Conservation (phyloP, 441 rosid species). For the Croton setiger region DNA sequence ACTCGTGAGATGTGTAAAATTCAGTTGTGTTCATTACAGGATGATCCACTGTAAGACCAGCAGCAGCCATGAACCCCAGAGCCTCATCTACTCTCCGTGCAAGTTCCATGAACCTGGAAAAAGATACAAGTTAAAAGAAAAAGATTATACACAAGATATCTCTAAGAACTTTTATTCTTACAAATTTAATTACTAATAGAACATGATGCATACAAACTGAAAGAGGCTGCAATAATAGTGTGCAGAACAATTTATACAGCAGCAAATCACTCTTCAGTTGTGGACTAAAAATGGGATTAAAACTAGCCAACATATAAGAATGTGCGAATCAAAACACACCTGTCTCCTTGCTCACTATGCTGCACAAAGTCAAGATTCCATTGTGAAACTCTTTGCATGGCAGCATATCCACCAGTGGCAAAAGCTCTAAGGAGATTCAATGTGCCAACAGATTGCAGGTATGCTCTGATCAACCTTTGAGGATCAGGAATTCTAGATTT, state of each 20-base stretch:
- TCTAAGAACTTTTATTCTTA: background rate
- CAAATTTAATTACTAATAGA: conserved; percentile 1
- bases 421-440: conserved; percentile 54
- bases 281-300: background rate
- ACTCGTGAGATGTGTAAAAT: conserved; percentile 60
- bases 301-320: background rate
- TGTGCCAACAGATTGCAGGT: conserved; percentile 52
- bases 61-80: conserved; percentile 57
- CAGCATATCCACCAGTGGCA: conserved; percentile 62
- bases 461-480: conserved; percentile 52
- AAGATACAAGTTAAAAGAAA: background rate
- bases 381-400: conserved; percentile 52
- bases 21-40: conserved; percentile 47
- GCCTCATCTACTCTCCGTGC: conserved; percentile 57
- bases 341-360: conserved; percentile 57
- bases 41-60: conserved; percentile 50
- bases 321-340: conserved; percentile 21
- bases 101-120: conserved; percentile 45
- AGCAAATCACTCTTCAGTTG: background rate
- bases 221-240: background rate
- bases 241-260: background rate
- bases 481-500: conserved; percentile 69
- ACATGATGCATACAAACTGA: background rate
- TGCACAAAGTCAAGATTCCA: conserved; percentile 56
- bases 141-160: background rate